A percentile compares a stretch with the other conserved stretches of the same genome.
These are phyloP conservation scores for Aspergillus homomorphus DNA, from an alignment of 495 filamentous ascomycete species.

Conservation along the genomic window DNA sequence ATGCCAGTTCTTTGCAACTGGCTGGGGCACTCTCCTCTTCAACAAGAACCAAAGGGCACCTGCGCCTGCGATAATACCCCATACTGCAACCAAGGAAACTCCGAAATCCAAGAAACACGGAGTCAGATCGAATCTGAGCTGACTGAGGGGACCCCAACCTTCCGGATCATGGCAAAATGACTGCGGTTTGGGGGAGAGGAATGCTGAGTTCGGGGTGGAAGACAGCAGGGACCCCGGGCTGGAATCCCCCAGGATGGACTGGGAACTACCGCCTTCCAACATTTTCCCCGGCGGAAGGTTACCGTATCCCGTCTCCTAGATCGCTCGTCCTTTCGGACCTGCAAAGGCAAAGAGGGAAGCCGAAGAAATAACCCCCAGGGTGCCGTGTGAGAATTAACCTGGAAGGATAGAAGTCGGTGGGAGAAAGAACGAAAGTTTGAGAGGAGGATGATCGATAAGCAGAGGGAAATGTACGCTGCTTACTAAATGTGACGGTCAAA, in stretches of 20 bases:
- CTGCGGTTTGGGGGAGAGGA: slow-evolving; percentile 44
- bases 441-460: slow-evolving; percentile 1
- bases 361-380: slow-evolving; percentile 4
- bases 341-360: slow-evolving; percentile 4
- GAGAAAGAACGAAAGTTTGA: not conserved
- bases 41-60: slow-evolving; percentile 73
- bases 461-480: slow-evolving; percentile 3
- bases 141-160: slow-evolving; percentile 93
- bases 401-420: slow-evolving; percentile 4
- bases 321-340: slow-evolving; percentile 13
- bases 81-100: slow-evolving; percentile 71
- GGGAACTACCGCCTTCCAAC: slow-evolving; percentile 41
- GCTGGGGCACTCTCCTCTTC: slow-evolving; percentile 58
- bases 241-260: slow-evolving; percentile 40
- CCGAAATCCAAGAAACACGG: slow-evolving; percentile 93
- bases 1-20: slow-evolving; percentile 84
- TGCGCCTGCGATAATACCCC: slow-evolving; percentile 71
- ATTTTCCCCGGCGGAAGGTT: slow-evolving; percentile 29
- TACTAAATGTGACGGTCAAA: slow-evolving; percentile 6
- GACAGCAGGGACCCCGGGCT: slow-evolving; percentile 29
- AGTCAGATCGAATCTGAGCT: slow-evolving; percentile 83
- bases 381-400: not conserved
- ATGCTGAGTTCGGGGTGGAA: slow-evolving; percentile 28
- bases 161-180: slow-evolving; percentile 81
- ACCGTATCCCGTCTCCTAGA: slow-evolving; percentile 11